Evolutionary conservation across 2,329 filamentous ascomycete genomes (phyloP), one percentile per base, ranked within the genome.

Genomic region (Pseudogymnoascus sp.): DNA sequence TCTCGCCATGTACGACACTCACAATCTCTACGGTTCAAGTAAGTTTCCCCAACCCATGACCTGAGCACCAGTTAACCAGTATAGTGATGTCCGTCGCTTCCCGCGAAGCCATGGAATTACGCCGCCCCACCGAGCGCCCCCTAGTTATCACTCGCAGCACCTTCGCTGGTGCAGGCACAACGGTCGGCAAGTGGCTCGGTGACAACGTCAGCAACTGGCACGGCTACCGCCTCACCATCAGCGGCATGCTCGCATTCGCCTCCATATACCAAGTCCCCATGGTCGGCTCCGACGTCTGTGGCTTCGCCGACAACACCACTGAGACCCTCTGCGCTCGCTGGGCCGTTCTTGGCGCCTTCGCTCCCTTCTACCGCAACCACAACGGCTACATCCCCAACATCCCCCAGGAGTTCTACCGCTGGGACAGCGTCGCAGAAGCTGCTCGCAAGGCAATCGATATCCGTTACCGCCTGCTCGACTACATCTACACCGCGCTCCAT

Each of bases 381-480:
- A 86, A 86, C 61, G 71, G 78, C 39, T 80, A 41, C 68, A 56
- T 67, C 64, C 74, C 72, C 30, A 71, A 71, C 3, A 75, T 80
- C n/a, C 70, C 76, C 0, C 88, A 91, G 68, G 88, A 91, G 69
- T 87, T 89, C 70, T 92, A 91, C 71, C 79, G 76, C 48, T 91
- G 86, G 84, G 73, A 76, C 0, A 72, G 75, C 1, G 86, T 89
- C 4, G 76, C 86, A 0, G 73, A 78, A 7, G 84, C 86, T 0
- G 86, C 86, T 0, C 80, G 79, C 60, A 85, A 82, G 61, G 86
- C 84, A 15, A 90, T 92, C 66, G 79, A 80, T 28, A 83, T 84
- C 55, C 81, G 89, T n/a, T 92, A 92, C 74, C 79, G 81, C 30
- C 76, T 92, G n/a, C 76, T 92, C 10, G 88, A 91, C 67, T 92